Conservation (phyloP, 2,329 filamentous ascomycete species). For the Colletotrichum aenigma region DNA sequence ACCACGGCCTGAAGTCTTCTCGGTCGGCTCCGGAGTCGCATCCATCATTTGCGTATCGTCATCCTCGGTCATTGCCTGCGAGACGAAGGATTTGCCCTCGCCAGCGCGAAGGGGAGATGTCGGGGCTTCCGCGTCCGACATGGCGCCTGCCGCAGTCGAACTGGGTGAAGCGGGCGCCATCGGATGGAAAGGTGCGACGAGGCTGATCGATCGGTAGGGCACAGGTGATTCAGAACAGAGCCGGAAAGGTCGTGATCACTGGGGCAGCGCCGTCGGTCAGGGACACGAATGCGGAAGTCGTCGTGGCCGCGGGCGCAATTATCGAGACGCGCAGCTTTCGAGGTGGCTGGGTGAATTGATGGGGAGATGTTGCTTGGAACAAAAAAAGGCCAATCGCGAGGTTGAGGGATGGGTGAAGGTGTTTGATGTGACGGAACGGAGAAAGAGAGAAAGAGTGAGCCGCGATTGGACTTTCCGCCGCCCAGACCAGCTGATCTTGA, state of each 20-base stretch:
- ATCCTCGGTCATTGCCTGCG: slow-evolving; percentile 49
- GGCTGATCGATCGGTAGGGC: slow-evolving; percentile 2
- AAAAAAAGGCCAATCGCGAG: neutral
- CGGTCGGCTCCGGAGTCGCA: slow-evolving; percentile 47
- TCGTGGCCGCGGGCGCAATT: neutral
- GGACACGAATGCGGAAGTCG: slow-evolving; percentile 6
- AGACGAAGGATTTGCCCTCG: slow-evolving; percentile 51
- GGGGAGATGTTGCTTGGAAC: neutral
- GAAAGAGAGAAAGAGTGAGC: neutral
- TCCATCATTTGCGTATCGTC: slow-evolving; percentile 43
- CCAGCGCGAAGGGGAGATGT: slow-evolving; percentile 46
- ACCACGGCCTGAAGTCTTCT: slow-evolving; percentile 37
- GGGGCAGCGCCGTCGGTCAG: neutral
- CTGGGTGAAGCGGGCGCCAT: slow-evolving; percentile 44
- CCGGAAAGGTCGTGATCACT: slow-evolving; percentile 7
- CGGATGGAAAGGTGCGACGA: neutral
- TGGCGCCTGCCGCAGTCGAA: slow-evolving; percentile 37
- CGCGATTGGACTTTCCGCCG: slow-evolving; percentile 15
- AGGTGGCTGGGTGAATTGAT: neutral
- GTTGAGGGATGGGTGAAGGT: neutral
- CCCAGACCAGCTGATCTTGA: slow-evolving; percentile 14
- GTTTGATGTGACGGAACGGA: neutral
- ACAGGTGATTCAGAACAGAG: neutral
- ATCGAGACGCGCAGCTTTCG: neutral
- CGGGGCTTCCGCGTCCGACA: slow-evolving; percentile 49